Percentiles rank a stretch among this genome's conserved stretches.
phyloP scores from a whole-genome alignment of 169 alveolate species.

The Eimeria sp. region DNA sequence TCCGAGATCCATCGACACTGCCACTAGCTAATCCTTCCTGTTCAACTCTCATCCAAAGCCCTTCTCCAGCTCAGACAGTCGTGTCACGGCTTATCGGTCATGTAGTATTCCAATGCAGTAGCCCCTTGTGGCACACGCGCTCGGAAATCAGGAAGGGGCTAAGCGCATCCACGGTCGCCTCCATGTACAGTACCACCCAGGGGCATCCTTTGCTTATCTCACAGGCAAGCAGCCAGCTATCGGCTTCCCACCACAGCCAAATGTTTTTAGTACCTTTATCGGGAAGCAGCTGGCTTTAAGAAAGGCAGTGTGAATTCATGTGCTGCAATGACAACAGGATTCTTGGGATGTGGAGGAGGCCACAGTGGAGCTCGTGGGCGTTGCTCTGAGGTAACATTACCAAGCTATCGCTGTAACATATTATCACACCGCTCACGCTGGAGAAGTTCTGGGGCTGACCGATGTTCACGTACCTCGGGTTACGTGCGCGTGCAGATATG shows the following conservation, averaged over 20 bases:
- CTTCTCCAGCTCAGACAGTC: constrained; percentile 75
- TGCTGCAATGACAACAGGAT: constrained; percentile 7
- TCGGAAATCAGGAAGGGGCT: constrained; percentile 52
- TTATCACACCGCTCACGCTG: not conserved
- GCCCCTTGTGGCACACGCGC: constrained; percentile 75
- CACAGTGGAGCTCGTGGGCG: constrained; percentile 62
- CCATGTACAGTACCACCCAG: constrained; percentile 75
- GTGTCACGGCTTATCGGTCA: constrained; percentile 69
- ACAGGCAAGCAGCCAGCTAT: constrained; percentile 25
- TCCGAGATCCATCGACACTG: constrained; percentile 42
- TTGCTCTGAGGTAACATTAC: constrained; percentile 24
- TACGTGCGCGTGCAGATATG: constrained; percentile 48
- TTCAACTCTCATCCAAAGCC: constrained; percentile 25
- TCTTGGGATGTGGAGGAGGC: constrained; percentile 70
- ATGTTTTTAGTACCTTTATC: not conserved
- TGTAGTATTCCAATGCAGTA: constrained; percentile 67
- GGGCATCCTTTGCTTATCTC: constrained; percentile 73
- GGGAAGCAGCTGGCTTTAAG: not conserved
- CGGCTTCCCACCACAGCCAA: not conserved
- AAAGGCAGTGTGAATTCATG: not conserved
- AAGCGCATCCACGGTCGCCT: constrained; percentile 19
- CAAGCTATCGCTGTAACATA: not conserved
- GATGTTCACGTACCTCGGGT: not conserved
- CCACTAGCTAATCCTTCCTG: constrained; percentile 30
- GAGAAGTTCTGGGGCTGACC: not conserved